Conservation (phyloP, 106 monocot genomes). For the Vanilla planifolia region DNA sequence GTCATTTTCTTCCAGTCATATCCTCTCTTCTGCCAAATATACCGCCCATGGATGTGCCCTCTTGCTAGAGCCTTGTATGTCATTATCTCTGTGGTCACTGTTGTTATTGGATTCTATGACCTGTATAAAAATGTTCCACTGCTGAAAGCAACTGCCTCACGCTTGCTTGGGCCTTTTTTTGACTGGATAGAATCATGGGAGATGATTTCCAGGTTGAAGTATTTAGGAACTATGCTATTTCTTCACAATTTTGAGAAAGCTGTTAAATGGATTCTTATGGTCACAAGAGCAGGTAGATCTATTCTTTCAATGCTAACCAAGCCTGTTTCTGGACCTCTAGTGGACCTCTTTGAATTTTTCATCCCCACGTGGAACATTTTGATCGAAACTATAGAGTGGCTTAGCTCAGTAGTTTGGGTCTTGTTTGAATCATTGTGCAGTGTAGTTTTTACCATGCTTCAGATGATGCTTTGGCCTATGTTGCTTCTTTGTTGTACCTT, state of each 20-base stretch:
- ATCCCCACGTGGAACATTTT: slow-evolving; percentile 61
- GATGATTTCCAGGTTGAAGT: slow-evolving; percentile 88
- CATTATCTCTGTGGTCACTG: slow-evolving; percentile 69
- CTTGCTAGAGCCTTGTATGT: slow-evolving; percentile 72
- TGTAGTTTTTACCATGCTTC: slow-evolving; percentile 22
- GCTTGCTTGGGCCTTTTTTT: slow-evolving; percentile 85
- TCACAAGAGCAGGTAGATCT: slow-evolving; percentile 43
- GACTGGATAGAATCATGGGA: slow-evolving; percentile 96
- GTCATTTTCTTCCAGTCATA: slow-evolving; percentile 96
- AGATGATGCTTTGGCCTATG: slow-evolving; percentile 77
- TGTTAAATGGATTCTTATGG: slow-evolving; percentile 68
- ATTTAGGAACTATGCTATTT: slow-evolving; percentile 94
- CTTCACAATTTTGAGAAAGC: slow-evolving; percentile 92
- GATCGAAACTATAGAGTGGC: slow-evolving; percentile 37
- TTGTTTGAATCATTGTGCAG: slow-evolving; percentile 46
- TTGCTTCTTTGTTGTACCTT: slow-evolving; percentile 38
- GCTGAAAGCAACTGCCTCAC: slow-evolving; percentile 75
- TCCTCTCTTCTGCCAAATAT: slow-evolving; percentile 75
- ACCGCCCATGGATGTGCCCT: slow-evolving; percentile 98
- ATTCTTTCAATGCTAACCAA: slow-evolving; percentile 48
- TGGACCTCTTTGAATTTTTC: slow-evolving; percentile 53
- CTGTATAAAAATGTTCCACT: slow-evolving; percentile 94
- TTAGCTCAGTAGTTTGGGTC: slow-evolving; percentile 42
- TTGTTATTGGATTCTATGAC: slow-evolving; percentile 97
- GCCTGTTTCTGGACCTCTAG: slow-evolving; percentile 63